These are phyloP conservation scores for Lichtheimia corymbifera DNA, from an alignment of 371 early-diverging fungal species.

Conservation along the genomic window DNA sequence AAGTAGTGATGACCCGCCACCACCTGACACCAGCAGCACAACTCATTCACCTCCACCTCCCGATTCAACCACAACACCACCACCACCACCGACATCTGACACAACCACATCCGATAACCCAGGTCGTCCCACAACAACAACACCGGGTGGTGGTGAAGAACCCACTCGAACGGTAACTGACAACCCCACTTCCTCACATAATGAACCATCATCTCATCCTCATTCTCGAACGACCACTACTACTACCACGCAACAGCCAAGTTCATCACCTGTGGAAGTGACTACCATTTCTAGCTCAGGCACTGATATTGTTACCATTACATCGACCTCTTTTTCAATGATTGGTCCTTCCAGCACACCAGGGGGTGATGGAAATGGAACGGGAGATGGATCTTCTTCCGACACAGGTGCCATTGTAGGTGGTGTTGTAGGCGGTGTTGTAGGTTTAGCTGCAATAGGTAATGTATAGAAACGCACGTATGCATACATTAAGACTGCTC, in stretches of 20 bases:
- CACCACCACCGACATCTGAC: constrained; percentile 1
- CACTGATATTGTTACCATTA: constrained; percentile 11
- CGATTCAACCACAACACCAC: constrained; percentile 4
- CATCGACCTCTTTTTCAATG: constrained; percentile 10
- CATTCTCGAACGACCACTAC: not conserved
- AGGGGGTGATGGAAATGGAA: not conserved
- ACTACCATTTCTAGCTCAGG: constrained; percentile 7
- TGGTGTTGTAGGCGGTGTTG: constrained; percentile 18
- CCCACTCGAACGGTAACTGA: not conserved
- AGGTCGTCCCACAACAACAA: constrained; percentile 2
- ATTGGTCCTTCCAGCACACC: not conserved
- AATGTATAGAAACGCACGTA: not conserved
- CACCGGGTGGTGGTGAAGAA: not conserved
- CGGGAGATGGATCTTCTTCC: not conserved
- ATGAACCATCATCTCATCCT: not conserved
- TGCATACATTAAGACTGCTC: not conserved
- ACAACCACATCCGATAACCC: not conserved
- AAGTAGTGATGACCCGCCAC: too few species aligned
- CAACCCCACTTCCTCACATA: not conserved
- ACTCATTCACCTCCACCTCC: too few species aligned
- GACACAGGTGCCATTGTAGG: constrained; percentile 19
- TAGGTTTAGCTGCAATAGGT: constrained; percentile 5
- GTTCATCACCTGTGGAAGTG: not conserved
- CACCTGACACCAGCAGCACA: too few species aligned
- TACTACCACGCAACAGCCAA: not conserved